Base-by-base conservation (phyloP, 2,329 filamentous ascomycete species). In the Phialophora expanda region DNA sequence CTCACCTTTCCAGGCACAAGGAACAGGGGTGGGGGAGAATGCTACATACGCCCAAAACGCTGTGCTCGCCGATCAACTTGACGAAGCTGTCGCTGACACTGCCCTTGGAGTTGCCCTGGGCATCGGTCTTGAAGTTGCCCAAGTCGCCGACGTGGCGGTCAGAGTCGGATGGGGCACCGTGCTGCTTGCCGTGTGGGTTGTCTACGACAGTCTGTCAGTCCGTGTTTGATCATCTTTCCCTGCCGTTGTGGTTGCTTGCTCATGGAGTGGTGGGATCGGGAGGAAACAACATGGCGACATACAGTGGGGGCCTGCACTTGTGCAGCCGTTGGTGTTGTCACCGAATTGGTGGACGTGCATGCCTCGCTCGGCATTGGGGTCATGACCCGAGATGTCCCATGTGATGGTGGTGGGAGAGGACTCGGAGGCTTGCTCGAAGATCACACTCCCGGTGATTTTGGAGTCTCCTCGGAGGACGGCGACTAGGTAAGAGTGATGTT, bases 291-390 rank as follows among this genome's bases (percentile, higher is more conserved):
- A 51, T 51, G 20, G 48, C 20, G 9, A 51, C 91, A 79, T 85
- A 96, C 93, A 99, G 86, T 99, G 95, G 82, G 95, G 94, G 62
- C 95, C 95, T 73, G 95, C 95, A 73, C 91, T 96, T 73, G 94
- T 98, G 91, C 95, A 99, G 81, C 95, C 95, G 84, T 99, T 99
- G 86, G 95, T 98, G 88, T 98, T 98, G 87, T 98, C 95, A 80
- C 95, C 95, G 78, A 97, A 99, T 81, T 95, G 92, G 86, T 99
- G 95, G 78, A 99, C 89, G 87, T 99, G 95, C 87, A 98, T 93
- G 82, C 92, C 95, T 83, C 95, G 94, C 89, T 96, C 88, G 78
- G 95, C 93, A 81, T 96, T 97, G 83, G 94, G 77, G 79, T 98
- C 93, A 83, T 97, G 86, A 83, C 95, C 94, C 69, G 87, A 86